Evolutionary conservation across 2,329 filamentous ascomycete genomes (phyloP), one percentile per base, ranked within the genome.

Genomic region (Tolypocladium album): DNA sequence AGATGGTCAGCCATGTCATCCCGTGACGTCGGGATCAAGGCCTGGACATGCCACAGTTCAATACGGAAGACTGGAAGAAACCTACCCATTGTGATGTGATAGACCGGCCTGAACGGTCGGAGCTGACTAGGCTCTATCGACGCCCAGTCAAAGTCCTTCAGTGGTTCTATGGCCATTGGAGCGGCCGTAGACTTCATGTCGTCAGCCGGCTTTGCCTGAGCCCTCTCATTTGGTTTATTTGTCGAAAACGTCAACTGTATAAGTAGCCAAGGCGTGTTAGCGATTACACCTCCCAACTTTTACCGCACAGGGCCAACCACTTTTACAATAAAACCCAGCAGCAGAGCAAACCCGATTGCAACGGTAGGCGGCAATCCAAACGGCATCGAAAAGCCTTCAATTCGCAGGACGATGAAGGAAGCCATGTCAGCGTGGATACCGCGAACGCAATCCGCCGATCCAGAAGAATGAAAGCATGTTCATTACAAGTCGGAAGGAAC

Each of bases 61-160:
- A 13, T 38, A 24, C 39, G 22, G 7, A n/a, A 24, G 52, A 55
- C 40, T 31, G 36, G 34, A 9, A 8, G 24, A 22, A 64, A 3
- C 67, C 39, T 64, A 79, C 80, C 80, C 80, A 84, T 83, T 0
- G 78, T 81, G 61, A 83, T 82, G 64, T 82, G 71, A 64, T 81
- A 83, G 3, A 74, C 74, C 0, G 78, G 75, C 67, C 81, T 82
- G 67, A 81, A 82, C 0, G 79, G 79, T 2, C 80, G 72, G 42
- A 78, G 72, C 43, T 74, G 71, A 3, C 66, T 62, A 0, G 79
- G 78, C 11, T 72, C 67, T 1, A 69, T 70, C 1, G 65, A 61
- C 43, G 71, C 67, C 75, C 78, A 80, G 62, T 79, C 69, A 60
- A 79, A 76, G 5, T 68, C 64, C 4, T 60, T 9, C 2, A 70